Percentiles rank a stretch among this genome's conserved stretches.
phyloP scores from a whole-genome alignment of 225 moss, liverwort and hornwort species.

The Climacium dendroides region DNA sequence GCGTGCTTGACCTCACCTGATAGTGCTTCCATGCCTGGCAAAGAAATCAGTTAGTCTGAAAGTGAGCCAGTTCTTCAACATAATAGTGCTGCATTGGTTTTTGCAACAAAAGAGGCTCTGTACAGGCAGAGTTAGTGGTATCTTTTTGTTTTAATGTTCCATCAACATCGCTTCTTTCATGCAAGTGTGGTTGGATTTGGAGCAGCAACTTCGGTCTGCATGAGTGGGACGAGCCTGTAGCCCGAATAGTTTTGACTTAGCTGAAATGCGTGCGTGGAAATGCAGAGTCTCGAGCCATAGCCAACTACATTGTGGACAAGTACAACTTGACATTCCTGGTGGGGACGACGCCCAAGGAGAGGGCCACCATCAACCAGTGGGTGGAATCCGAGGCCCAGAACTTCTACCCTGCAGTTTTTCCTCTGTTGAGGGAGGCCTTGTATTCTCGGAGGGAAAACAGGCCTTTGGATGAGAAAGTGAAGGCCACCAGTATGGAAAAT shows the following conservation, averaged over 20 bases:
- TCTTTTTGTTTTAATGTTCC: no score
- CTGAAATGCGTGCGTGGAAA: not conserved
- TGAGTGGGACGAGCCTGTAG: not conserved
- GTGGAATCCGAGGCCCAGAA: conserved; percentile 49
- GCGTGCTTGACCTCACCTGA: no score
- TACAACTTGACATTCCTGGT: conserved; percentile 30
- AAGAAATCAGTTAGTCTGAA: no score
- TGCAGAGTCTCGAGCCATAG: conserved; percentile 74
- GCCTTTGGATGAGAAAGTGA: conserved; percentile 12
- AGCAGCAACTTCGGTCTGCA: not conserved
- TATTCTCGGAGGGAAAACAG: not conserved
- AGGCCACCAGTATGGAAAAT: not conserved
- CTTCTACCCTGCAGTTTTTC: not conserved
- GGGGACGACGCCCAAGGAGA: conserved; percentile 42
- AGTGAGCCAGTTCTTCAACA: no score
- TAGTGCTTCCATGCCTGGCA: no score
- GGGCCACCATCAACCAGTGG: conserved; percentile 51
- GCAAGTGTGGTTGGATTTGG: not conserved
- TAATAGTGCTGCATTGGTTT: no score
- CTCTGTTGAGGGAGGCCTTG: not conserved
- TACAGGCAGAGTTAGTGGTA: no score
- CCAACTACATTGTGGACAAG: conserved; percentile 51
- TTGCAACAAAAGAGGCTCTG: no score
- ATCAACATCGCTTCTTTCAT: no score
- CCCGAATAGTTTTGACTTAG: not conserved